Conservation (phyloP, 2,329 filamentous ascomycete species). For the Bretziella fagacearum region DNA sequence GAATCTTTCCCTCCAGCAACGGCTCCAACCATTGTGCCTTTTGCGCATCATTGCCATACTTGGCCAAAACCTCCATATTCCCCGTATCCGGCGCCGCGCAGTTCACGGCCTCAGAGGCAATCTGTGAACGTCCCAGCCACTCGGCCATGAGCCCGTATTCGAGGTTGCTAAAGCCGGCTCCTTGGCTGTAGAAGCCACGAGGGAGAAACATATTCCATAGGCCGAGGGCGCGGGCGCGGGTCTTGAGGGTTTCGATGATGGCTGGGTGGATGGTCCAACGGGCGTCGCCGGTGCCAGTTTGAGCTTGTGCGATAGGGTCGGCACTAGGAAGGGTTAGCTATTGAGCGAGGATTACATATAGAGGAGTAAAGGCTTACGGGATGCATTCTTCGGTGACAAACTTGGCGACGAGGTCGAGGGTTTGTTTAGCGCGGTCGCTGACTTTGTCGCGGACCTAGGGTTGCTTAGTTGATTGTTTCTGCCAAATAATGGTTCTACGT, state of each 20-base stretch:
- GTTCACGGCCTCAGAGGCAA: conserved; percentile 76
- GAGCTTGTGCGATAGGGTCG: conserved; percentile 63
- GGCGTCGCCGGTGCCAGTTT: conserved; percentile 56
- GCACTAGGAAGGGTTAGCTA: conserved; percentile 31
- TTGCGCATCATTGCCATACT: conserved; percentile 73
- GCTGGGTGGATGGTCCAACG: conserved; percentile 68
- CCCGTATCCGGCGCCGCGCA: conserved; percentile 84
- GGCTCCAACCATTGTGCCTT: conserved; percentile 72
- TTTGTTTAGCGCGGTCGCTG: conserved; percentile 70
- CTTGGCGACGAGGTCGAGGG: conserved; percentile 74
- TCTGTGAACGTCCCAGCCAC: conserved; percentile 70
- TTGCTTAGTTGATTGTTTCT: background rate
- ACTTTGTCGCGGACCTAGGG: conserved; percentile 40
- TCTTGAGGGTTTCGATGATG: conserved; percentile 79
- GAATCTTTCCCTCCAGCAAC: conserved; percentile 67
- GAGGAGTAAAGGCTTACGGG: conserved; percentile 32
- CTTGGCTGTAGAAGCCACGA: conserved; percentile 87
- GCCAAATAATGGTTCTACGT: background rate
- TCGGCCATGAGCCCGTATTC: conserved; percentile 98
- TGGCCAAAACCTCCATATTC: conserved; percentile 89
- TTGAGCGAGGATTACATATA: background rate
- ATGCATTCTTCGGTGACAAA: conserved; percentile 96
- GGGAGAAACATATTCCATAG: conserved; percentile 98
- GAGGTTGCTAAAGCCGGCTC: conserved; percentile 82
- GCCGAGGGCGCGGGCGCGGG: conserved; percentile 62